Conservation (phyloP, 1,284 basidiomycete genomes). For the Rhizoctonia solani region DNA sequence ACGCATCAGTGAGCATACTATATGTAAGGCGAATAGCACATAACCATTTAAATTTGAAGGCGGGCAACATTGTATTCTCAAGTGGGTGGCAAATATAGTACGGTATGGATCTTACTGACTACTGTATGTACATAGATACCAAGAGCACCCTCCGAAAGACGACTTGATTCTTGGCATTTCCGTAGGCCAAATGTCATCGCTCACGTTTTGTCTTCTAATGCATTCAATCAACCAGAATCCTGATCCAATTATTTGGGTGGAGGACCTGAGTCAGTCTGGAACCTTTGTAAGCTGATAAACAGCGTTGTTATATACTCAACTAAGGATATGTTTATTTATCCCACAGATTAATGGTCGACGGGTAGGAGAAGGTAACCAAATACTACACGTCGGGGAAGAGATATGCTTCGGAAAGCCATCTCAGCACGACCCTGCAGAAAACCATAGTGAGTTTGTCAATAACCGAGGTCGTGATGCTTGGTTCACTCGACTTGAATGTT, state of each 20-base stretch:
- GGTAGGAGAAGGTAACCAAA: slow-evolving; percentile 28
- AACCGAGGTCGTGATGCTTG: too few relatives aligned
- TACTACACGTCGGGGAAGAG: slow-evolving; percentile 30
- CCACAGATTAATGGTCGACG: slow-evolving; percentile 29
- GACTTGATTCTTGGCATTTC: slow-evolving; percentile 28
- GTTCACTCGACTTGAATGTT: background rate
- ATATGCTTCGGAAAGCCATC: slow-evolving; percentile 34
- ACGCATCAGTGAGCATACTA: slow-evolving; percentile 22
- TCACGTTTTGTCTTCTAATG: background rate
- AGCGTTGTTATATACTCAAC: background rate
- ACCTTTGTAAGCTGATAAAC: slow-evolving; percentile 18
- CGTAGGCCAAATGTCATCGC: background rate
- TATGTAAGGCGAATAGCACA: background rate
- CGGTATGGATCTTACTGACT: background rate
- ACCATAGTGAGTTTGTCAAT: slow-evolving; percentile 2
- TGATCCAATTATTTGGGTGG: slow-evolving; percentile 34
- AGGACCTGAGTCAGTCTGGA: slow-evolving; percentile 27
- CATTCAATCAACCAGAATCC: slow-evolving; percentile 14
- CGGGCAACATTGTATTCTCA: slow-evolving; percentile 26
- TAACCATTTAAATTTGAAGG: background rate
- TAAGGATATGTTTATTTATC: background rate
- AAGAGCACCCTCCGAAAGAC: slow-evolving; percentile 27
- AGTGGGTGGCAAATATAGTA: background rate
- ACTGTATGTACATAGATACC: slow-evolving; percentile 9
- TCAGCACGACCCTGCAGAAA: slow-evolving; percentile 29